phyloP scores from a whole-genome alignment of 2,329 filamentous ascomycete genomes.

The Fonsecaea monophora region DNA sequence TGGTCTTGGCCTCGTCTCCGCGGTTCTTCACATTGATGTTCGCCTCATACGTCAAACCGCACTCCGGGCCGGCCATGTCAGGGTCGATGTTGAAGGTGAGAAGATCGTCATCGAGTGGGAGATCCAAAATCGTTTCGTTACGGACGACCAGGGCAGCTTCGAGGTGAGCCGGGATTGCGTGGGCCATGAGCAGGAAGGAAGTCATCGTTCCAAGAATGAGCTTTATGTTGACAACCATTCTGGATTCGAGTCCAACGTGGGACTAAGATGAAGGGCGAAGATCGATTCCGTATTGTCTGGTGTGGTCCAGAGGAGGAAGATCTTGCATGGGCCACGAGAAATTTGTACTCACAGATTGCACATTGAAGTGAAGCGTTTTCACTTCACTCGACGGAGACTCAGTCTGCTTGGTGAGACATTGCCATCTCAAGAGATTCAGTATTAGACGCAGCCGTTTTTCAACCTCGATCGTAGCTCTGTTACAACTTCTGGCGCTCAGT shows the following conservation, averaged over 20 bases:
- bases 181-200: background rate
- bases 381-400: background rate
- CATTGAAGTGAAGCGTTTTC: background rate
- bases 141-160: background rate
- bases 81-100: constrained; percentile 5
- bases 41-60: constrained; percentile 9
- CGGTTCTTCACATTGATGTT: constrained; percentile 17
- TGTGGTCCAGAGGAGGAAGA: background rate
- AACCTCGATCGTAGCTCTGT: background rate
- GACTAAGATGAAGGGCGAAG: background rate
- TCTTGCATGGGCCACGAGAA: background rate
- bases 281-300: background rate
- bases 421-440: background rate
- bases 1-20: background rate
- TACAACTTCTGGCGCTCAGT: background rate
- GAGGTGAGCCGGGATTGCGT: background rate
- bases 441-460: background rate
- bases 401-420: background rate
- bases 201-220: background rate
- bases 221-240: background rate
- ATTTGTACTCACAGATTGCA: background rate
- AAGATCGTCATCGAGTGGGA: background rate
- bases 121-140: background rate
- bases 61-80: background rate
- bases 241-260: background rate